Evolutionary conservation across 768 basidiomycete species (phyloP).

Genomic region (Lactarius hengduanensis): DNA sequence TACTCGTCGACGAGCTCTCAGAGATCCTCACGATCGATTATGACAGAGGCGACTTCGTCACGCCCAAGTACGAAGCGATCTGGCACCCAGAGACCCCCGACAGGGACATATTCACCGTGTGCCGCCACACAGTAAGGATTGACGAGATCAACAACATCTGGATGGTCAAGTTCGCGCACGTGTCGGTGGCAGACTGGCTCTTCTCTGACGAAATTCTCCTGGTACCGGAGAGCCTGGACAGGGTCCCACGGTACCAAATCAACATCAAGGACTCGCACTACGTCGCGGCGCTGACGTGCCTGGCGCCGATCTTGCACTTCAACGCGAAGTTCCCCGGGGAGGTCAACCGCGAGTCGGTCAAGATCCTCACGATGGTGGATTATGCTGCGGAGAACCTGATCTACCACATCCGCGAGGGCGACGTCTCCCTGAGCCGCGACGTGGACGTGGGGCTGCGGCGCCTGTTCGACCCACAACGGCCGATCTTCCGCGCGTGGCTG

Average conservation of each 20-base stretch:
- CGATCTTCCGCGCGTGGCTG: conserved; percentile 18
- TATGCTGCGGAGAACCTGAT: conserved; percentile 19
- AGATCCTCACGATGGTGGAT: conserved; percentile 21
- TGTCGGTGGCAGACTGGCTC: conserved; percentile 11
- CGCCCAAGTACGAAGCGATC: conserved; percentile 22
- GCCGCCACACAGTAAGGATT: conserved; percentile 15
- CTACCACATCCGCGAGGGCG: conserved; percentile 3
- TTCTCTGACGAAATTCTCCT: conserved; percentile 13
- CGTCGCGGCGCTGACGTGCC: conserved; percentile 15
- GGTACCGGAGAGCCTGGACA: not conserved
- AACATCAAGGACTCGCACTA: conserved; percentile 14
- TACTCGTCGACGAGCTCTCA: conserved; percentile 30
- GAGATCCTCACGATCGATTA: conserved; percentile 31
- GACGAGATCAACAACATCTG: conserved; percentile 5
- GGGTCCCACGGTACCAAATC: conserved; percentile 12
- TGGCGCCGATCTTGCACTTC: conserved; percentile 19
- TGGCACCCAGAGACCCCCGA: conserved; percentile 25
- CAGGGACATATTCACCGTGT: conserved; percentile 20
- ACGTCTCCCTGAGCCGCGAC: not conserved
- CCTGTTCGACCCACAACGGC: conserved; percentile 10
- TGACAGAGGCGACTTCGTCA: conserved; percentile 18
- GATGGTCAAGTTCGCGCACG: conserved; percentile 20
- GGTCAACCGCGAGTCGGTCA: conserved; percentile 14
- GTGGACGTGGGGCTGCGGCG: conserved; percentile 17
- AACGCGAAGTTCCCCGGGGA: conserved; percentile 8